Conservation (phyloP, 192 early-diverging fungal genomes). For the Entophlyctis luteolus region DNA sequence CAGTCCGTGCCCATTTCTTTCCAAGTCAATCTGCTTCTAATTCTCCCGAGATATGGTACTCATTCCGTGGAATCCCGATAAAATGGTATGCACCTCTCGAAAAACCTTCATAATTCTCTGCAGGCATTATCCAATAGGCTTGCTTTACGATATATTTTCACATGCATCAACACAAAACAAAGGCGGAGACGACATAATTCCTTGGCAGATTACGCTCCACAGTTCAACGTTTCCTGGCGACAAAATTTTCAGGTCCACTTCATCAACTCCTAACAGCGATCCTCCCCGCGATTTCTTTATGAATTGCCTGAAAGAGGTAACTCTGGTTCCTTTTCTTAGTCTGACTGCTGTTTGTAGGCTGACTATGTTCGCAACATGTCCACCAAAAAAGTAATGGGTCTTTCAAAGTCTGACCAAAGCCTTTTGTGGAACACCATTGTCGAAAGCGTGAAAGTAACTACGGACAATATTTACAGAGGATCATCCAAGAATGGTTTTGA, state of each 20-base stretch:
- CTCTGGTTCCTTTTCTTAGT: constrained; percentile 4
- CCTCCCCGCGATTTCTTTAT: constrained; percentile 74
- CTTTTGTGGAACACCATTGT: constrained; percentile 72
- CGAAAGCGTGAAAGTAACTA: constrained; percentile 40
- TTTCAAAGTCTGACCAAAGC: constrained; percentile 78
- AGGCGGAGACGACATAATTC: constrained; percentile 32
- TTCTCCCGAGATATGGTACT: constrained; percentile 6
- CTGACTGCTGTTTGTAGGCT: constrained; percentile 40
- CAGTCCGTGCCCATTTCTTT: constrained; percentile 3
- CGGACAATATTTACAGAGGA: no score
- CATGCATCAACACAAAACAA: neutral
- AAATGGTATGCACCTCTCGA: constrained; percentile 14
- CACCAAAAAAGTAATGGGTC: constrained; percentile 80
- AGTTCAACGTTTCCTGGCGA: constrained; percentile 67
- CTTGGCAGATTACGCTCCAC: constrained; percentile 78
- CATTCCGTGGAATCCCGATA: constrained; percentile 15
- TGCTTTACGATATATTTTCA: constrained; percentile 68
- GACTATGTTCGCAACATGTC: constrained; percentile 80
- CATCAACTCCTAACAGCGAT: constrained; percentile 43
- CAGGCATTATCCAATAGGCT: constrained; percentile 85
- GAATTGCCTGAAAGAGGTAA: constrained; percentile 81
- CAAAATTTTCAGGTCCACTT: constrained; percentile 51
- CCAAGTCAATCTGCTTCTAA: neutral
- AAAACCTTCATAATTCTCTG: neutral
- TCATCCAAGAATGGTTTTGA: no score